phyloP scores from a whole-genome alignment of 495 filamentous ascomycete species.

The Aspergillus campestris region DNA sequence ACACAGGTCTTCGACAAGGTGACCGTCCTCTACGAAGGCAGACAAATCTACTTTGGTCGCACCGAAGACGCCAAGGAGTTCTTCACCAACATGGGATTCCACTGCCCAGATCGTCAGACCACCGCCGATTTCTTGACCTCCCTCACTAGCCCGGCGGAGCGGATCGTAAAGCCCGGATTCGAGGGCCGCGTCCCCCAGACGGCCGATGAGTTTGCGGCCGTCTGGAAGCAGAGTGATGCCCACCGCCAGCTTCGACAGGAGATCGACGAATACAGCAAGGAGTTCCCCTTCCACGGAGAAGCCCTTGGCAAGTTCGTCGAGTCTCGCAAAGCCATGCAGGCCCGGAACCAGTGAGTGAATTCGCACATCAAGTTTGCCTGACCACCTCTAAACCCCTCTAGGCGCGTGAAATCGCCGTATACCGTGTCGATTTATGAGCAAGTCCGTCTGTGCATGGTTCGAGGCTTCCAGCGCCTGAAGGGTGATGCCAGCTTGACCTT shows the following conservation, averaged over 20 bases:
- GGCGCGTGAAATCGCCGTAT: conserved; percentile 37
- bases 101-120: conserved; percentile 54
- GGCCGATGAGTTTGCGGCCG: conserved; percentile 60
- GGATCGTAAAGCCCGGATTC: conserved; percentile 55
- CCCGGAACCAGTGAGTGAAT: conserved; percentile 23
- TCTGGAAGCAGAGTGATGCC: conserved; percentile 49
- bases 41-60: conserved; percentile 62
- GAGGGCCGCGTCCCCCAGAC: conserved; percentile 61
- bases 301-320: conserved; percentile 30
- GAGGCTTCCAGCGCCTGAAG: conserved; percentile 51
- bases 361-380: too few relatives aligned
- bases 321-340: conserved; percentile 37
- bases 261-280: conserved; percentile 44
- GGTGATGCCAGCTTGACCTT: conserved; percentile 72
- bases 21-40: conserved; percentile 53
- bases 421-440: conserved; percentile 39
- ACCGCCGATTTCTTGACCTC: conserved; percentile 73
- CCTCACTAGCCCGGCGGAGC: conserved; percentile 58
- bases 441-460: conserved; percentile 40
- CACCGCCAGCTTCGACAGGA: conserved; percentile 44
- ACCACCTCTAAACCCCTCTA: neutral
- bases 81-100: conserved; percentile 57
- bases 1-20: conserved; percentile 48
- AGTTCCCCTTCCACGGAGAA: conserved; percentile 33
- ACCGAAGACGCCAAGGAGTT: conserved; percentile 54